Evolutionary conservation across 768 basidiomycete genomes (phyloP).

Genomic region (Leccinum pellstonianum): DNA sequence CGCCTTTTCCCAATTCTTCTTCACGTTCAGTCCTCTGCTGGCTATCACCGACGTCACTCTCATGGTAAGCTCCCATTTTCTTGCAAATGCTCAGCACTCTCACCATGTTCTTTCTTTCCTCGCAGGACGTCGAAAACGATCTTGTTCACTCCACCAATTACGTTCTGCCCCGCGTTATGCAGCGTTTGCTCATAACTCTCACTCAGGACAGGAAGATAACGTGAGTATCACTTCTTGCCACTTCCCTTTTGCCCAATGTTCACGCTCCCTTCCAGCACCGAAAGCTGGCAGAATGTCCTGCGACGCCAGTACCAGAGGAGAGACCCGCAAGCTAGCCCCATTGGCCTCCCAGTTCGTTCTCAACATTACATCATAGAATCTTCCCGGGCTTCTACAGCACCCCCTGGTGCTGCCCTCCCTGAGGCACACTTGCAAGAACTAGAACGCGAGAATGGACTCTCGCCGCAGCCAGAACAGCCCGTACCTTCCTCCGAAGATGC

Average conservation of each 20-base stretch:
- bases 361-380: slow-evolving; percentile 25
- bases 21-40: slow-evolving; percentile 75
- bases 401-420: slow-evolving; percentile 7
- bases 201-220: slow-evolving; percentile 79
- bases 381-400: slow-evolving; percentile 31
- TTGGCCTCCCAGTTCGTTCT: slow-evolving; percentile 49
- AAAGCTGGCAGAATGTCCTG: slow-evolving; percentile 77
- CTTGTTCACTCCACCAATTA: slow-evolving; percentile 56
- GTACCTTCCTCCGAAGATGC: slow-evolving; percentile 5
- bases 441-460: slow-evolving; percentile 15
- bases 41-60: slow-evolving; percentile 69
- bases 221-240: slow-evolving; percentile 44
- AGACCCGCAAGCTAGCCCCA: slow-evolving; percentile 66
- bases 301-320: slow-evolving; percentile 78
- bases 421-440: slow-evolving; percentile 10
- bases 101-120: slow-evolving; percentile 12
- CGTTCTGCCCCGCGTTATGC: slow-evolving; percentile 72
- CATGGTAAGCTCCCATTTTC: slow-evolving; percentile 41
- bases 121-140: slow-evolving; percentile 78
- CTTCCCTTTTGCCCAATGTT: slow-evolving; percentile 17
- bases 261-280: slow-evolving; percentile 43
- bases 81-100: background rate
- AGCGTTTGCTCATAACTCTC: slow-evolving; percentile 66
- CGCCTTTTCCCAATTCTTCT: slow-evolving; percentile 86
- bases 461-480: slow-evolving; percentile 9